These are phyloP conservation scores for Dillenia turbinata DNA, from an alignment of 164 flowering plant genomes.

Conservation along the genomic window DNA sequence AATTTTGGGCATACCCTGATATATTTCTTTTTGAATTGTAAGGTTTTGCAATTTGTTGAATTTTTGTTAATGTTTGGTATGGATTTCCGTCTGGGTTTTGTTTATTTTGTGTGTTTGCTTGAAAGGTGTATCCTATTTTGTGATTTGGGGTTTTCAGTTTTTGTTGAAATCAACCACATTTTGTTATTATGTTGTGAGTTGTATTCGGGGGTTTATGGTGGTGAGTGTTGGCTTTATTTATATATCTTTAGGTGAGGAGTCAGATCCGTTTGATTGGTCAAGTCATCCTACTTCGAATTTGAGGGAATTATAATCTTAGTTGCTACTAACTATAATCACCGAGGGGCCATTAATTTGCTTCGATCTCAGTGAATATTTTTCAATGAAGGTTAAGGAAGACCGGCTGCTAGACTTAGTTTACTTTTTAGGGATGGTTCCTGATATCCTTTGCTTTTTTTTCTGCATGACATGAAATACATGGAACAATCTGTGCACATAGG, in stretches of 20 bases:
- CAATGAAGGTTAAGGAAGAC: too few species aligned
- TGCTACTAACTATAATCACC: too few species aligned
- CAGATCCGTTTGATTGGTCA: slow-evolving; percentile 1
- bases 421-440: too few species aligned
- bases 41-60: background rate
- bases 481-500: too few species aligned
- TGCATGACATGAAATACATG: too few species aligned
- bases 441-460: too few species aligned
- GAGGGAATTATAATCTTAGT: too few species aligned
- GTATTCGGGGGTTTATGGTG: background rate
- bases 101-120: background rate
- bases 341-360: too few species aligned
- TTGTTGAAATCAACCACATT: background rate
- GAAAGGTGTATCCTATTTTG: background rate
- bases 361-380: too few species aligned
- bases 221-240: background rate
- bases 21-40: slow-evolving; percentile 11
- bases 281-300: too few species aligned
- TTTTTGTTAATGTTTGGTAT: background rate
- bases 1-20: slow-evolving; percentile 19
- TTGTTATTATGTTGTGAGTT: background rate
- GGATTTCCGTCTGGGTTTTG: background rate
- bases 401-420: too few species aligned
- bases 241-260: background rate
- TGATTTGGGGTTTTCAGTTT: slow-evolving; percentile 8